Base-by-base conservation (phyloP, 441 rosid species). In the Kokia cookei region DNA sequence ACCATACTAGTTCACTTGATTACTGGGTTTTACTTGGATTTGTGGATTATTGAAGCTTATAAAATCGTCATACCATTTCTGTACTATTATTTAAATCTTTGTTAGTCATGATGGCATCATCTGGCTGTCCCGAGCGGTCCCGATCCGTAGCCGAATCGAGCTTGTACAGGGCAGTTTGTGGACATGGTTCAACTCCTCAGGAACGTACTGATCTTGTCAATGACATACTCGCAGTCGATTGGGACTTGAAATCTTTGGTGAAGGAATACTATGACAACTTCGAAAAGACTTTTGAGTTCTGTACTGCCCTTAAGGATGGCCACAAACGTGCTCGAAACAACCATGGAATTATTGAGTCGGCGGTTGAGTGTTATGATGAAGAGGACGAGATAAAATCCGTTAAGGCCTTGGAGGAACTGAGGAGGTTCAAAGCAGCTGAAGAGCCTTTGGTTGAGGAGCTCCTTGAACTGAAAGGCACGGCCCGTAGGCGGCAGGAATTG, bases 391-490 rank as follows among this genome's bases (percentile, higher is more conserved):
- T 65, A 55, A 90, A 78, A 75, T 90, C 75, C 73, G 80, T 6
- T 66, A 88, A 83, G 75, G 88, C 94, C 8, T 73, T 90, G 71
- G 75, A 80, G 53, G 94, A 88, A 77, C 79, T 90, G 24, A 83
- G 71, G 45, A 87, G 77, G 74, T 90, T 86, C 77, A 88, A 78
- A 81, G 75, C 24, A 0, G 85, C 84, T 0, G 90, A 88, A 22
- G 84, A 86, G 50, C 93, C 93, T 5, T 89, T 89, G 51, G 74
- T 88, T 0, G 80, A 88, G 72, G 88, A 88, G 78, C 86, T 90
- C 70, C 88, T 84, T 26, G 5, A 32, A 15, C 75, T 85, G 65
- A 85, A 85, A 71, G 83, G 84, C 42, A 71, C 79, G 1, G 87
- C 88, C 26, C 78, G 84, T 58, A 72, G 65, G 76, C 87, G 86